Conservation (phyloP, 345 rosid species). For the Gossypium sturtianum region DNA sequence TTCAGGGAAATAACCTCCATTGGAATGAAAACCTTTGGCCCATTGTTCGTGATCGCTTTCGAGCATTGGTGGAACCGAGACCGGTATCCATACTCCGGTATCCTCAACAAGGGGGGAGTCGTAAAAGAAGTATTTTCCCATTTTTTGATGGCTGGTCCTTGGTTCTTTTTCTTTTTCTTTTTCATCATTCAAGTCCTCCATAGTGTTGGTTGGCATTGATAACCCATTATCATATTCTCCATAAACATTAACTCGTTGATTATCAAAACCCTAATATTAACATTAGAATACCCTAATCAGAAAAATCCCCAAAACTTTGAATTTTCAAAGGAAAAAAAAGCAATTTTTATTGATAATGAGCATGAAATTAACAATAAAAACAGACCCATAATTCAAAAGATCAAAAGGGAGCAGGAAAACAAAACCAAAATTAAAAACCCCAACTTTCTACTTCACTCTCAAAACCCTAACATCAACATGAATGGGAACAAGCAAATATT, state of each 20-base stretch:
- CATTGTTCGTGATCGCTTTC: slow-evolving; percentile 62
- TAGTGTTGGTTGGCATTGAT: neutral
- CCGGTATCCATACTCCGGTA: slow-evolving; percentile 96
- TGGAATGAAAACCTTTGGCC: slow-evolving; percentile 49
- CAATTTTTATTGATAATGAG: neutral
- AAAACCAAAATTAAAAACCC: neutral
- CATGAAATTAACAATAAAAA: neutral
- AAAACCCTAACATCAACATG: neutral
- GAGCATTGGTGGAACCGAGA: slow-evolving; percentile 88
- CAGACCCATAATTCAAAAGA: neutral
- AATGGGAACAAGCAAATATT: neutral
- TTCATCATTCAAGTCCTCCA: slow-evolving; percentile 7
- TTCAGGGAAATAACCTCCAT: slow-evolving; percentile 91
- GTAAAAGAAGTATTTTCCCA: slow-evolving; percentile 72
- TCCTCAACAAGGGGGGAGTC: slow-evolving; percentile 77
- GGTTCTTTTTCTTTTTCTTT: slow-evolving; percentile 21
- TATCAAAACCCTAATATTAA: slow-evolving; percentile 4
- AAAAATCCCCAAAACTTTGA: neutral
- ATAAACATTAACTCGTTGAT: slow-evolving; percentile 10
- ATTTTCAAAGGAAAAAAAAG: neutral
- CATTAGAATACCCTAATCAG: neutral
- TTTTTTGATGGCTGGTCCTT: slow-evolving; percentile 23
- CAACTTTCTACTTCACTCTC: neutral
- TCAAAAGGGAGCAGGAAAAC: neutral
- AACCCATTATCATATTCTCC: slow-evolving; percentile 19